These are phyloP conservation scores for Penicillium sp. DNA, from an alignment of 2,329 filamentous ascomycete genomes.

Conservation along the genomic window DNA sequence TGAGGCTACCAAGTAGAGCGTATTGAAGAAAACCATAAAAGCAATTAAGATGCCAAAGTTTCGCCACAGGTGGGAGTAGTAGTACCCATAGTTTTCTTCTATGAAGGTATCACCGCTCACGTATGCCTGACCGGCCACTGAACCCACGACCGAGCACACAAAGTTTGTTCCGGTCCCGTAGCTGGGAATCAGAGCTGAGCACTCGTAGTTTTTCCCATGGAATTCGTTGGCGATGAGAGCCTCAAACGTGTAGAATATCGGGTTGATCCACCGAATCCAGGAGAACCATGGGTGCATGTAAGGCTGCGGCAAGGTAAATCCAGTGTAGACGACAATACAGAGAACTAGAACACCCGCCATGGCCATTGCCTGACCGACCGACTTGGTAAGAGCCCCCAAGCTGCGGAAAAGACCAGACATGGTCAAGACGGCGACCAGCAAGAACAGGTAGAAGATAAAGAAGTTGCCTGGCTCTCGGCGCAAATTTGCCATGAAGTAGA, in stretches of 20 bases:
- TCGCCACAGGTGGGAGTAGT: slow-evolving; percentile 60
- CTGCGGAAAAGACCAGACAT: slow-evolving; percentile 86
- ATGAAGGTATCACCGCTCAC: slow-evolving; percentile 64
- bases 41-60: slow-evolving; percentile 70
- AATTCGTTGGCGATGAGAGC: slow-evolving; percentile 84
- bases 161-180: slow-evolving; percentile 46
- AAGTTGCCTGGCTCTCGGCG: slow-evolving; percentile 71
- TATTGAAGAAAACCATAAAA: slow-evolving; percentile 61
- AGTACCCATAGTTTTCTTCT: slow-evolving; percentile 56
- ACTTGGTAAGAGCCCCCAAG: slow-evolving; percentile 72
- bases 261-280: slow-evolving; percentile 80
- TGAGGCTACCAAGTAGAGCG: slow-evolving; percentile 56
- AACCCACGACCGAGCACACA: slow-evolving; percentile 60
- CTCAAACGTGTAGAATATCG: slow-evolving; percentile 78
- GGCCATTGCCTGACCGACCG: slow-evolving; percentile 58
- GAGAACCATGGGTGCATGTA: slow-evolving; percentile 77
- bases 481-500: slow-evolving; percentile 86
- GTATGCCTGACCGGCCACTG: slow-evolving; percentile 51
- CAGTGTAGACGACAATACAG: slow-evolving; percentile 49
- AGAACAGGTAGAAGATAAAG: slow-evolving; percentile 83
- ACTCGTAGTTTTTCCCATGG: slow-evolving; percentile 59
- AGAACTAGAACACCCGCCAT: slow-evolving; percentile 52
- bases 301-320: slow-evolving; percentile 42
- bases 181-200: slow-evolving; percentile 47
- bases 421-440: slow-evolving; percentile 59